phyloP scores from a whole-genome alignment of 805 yeast genomes.

The Saccharomycopsis javanensis region DNA sequence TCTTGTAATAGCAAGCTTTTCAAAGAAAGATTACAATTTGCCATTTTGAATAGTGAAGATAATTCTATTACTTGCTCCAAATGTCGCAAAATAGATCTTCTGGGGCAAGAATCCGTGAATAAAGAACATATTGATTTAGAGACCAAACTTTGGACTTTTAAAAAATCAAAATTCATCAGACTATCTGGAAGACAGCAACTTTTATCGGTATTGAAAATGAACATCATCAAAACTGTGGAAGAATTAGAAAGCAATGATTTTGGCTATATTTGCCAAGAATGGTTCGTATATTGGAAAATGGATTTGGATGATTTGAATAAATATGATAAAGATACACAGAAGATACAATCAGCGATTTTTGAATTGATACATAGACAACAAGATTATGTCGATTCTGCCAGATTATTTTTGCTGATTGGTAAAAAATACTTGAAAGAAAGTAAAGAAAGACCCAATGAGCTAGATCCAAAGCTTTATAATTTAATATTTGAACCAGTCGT shows the following conservation, averaged over 20 bases:
- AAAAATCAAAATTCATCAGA: constrained; percentile 2
- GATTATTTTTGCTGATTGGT: constrained; percentile 12
- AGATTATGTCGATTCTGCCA: constrained; percentile 12
- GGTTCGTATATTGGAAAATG: constrained; percentile 16
- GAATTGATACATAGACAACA: constrained; percentile 18
- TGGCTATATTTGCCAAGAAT: constrained; percentile 18
- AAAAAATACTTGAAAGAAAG: constrained; percentile 12
- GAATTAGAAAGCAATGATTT: constrained; percentile 15
- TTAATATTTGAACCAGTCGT: constrained; percentile 14
- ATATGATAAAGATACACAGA: constrained; percentile 10
- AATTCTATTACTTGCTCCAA: constrained; percentile 3
- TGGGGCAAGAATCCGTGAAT: not conserved
- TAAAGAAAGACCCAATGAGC: constrained; percentile 7
- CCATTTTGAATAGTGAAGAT: not conserved
- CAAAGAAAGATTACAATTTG: constrained; percentile 2
- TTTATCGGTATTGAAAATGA: constrained; percentile 7
- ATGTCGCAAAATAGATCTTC: not conserved
- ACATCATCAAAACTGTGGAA: constrained; percentile 8
- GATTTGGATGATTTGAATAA: constrained; percentile 13
- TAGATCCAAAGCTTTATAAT: constrained; percentile 11
- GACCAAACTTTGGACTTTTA: not conserved
- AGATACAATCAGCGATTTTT: constrained; percentile 14
- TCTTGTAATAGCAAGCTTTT: constrained; percentile 8
- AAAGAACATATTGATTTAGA: not conserved
- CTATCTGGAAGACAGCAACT: constrained; percentile 6